Evolutionary conservation across 2,329 filamentous ascomycete species (phyloP).

Genomic region (Trichoderma oligosporum): DNA sequence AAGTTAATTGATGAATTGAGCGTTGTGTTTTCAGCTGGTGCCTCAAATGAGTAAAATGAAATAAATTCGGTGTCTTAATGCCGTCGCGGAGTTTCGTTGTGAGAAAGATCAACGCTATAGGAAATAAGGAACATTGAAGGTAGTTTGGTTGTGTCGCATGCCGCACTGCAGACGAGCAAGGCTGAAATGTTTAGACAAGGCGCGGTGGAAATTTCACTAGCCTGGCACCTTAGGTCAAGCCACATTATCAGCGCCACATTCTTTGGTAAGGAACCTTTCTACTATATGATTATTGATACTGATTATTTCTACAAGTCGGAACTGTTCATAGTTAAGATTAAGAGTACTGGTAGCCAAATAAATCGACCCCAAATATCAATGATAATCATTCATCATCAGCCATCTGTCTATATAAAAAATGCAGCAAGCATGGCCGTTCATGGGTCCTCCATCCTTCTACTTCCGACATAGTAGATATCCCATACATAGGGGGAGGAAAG

Average conservation of each 20-base stretch:
- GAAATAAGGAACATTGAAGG: background rate
- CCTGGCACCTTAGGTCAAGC: conserved; percentile 22
- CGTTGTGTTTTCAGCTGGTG: background rate
- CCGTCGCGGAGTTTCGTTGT: background rate
- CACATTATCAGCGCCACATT: conserved; percentile 15
- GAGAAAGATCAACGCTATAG: background rate
- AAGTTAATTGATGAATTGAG: background rate
- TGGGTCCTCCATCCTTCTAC: too few species aligned
- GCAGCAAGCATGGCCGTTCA: background rate
- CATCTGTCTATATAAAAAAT: background rate
- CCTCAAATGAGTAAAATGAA: background rate
- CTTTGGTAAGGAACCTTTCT: background rate
- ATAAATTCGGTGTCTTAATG: background rate
- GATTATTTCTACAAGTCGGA: background rate
- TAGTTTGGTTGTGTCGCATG: conserved; percentile 8
- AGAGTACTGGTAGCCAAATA: background rate
- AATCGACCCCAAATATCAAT: background rate
- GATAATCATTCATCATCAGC: background rate
- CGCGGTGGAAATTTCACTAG: conserved; percentile 33
- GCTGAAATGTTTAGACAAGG: conserved; percentile 31
- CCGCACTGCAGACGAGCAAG: conserved; percentile 22
- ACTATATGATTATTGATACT: background rate
- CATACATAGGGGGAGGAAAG: too few species aligned
- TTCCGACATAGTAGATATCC: too few species aligned
- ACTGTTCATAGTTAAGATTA: background rate